These are phyloP conservation scores for Mortierella hygrophila DNA, from an alignment of 192 early-diverging fungal species.

Conservation along the genomic window DNA sequence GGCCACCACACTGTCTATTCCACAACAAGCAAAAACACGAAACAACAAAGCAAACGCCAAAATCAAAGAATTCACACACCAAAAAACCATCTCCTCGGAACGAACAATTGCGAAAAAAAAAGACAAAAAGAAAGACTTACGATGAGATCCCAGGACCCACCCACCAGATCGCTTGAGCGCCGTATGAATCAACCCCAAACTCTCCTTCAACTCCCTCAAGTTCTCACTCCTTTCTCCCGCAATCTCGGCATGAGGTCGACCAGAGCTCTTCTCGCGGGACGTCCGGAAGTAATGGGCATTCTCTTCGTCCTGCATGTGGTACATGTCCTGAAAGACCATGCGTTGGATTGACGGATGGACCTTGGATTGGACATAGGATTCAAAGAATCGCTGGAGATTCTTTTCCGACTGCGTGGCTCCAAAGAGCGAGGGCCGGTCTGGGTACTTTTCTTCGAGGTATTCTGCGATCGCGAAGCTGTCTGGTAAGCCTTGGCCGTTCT, in stretches of 20 bases:
- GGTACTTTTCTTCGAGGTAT: constrained; percentile 70
- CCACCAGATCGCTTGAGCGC: constrained; percentile 26
- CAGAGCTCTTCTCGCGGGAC: constrained; percentile 53
- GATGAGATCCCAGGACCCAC: constrained; percentile 55
- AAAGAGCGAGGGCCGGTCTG: constrained; percentile 62
- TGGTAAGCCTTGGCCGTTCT: constrained; percentile 45
- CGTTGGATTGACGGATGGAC: constrained; percentile 43
- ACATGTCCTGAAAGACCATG: constrained; percentile 44
- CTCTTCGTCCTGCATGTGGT: constrained; percentile 29
- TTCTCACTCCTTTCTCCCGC: constrained; percentile 33
- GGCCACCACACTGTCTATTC: too few relatives aligned
- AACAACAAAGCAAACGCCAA: too few relatives aligned
- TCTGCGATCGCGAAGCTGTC: constrained; percentile 70
- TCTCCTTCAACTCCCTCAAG: constrained; percentile 35
- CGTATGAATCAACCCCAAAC: constrained; percentile 27
- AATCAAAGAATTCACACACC: too few relatives aligned
- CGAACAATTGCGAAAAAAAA: not conserved
- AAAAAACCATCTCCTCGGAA: too few relatives aligned
- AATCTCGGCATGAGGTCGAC: constrained; percentile 41
- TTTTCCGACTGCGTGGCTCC: constrained; percentile 37
- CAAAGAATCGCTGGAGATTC: constrained; percentile 58
- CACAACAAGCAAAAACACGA: too few relatives aligned
- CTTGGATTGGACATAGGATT: constrained; percentile 49
- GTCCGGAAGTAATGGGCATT: constrained; percentile 53
- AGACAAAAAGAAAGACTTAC: constrained; percentile 45